Evolutionary conservation across 2,329 filamentous ascomycete genomes (phyloP), one percentile per base, ranked within the genome.

Genomic region (Coniochaeta pulveracea): DNA sequence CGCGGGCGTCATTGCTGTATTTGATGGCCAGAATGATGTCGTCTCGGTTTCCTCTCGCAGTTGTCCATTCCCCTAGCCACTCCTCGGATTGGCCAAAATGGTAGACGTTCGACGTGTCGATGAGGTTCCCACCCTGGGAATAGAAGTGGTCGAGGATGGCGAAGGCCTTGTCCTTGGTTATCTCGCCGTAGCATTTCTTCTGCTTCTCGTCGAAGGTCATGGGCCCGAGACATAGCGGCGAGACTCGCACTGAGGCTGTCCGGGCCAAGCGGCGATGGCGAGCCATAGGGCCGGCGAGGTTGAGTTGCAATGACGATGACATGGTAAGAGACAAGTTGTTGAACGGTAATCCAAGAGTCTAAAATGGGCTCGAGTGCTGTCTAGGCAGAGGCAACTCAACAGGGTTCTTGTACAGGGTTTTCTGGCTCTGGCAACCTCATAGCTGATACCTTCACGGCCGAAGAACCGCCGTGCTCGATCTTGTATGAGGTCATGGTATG

Each of bases 91-190:
- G 54, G 37, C 63, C 64, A 31, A 56, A 38, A 40, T 70, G 60
- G 45, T 71, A 71, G 41, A 57, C 58, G 49, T 60, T 64, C 21
- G 63, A 43, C 1, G 69, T 76, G 46, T 78, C 73, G 44, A 78
- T 72, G 48, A 77, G 76, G 51, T 76, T 77, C 3, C 73, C 73
- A 3, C 72, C 73, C 1, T 61, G 53, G 10, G 58, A 56, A 35
- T 58, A 63, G 51, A 63, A 76, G 37, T 59, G 58, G 39, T 76
- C 71, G 1, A 77, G 57, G 17, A 78, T 58, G 23, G 60, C 57
- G 44, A 73, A 72, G 2, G 63, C 54, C n/a, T 55, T 47, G 27
- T 67, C 62, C 45, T 75, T 72, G 48, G 27, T 34, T 19, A 37
- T 31, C 5, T 29, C 26, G 10, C 39, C 39, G n/a, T n/a, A n/a